phyloP scores from a whole-genome alignment of 495 filamentous ascomycete genomes.

The Penicilliopsis zonata region DNA sequence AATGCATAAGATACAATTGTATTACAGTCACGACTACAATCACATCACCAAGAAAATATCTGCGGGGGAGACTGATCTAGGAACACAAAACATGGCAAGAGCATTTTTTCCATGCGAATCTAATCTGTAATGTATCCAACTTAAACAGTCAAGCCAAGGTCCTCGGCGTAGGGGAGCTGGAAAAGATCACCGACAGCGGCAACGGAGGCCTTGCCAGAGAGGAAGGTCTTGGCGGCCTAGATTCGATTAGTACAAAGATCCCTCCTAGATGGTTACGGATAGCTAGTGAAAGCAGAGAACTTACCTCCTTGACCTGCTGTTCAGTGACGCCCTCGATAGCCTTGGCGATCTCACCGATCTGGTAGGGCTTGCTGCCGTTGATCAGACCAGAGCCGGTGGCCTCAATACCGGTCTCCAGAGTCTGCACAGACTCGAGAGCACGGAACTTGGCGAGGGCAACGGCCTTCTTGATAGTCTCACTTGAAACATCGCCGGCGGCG shows the following conservation, averaged over 20 bases:
- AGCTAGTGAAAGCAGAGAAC: constrained; percentile 17
- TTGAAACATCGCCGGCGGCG: constrained; percentile 57
- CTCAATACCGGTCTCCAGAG: constrained; percentile 52
- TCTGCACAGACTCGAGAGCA: constrained; percentile 74
- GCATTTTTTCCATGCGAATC: constrained; percentile 23
- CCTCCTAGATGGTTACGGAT: constrained; percentile 2
- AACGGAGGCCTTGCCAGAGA: constrained; percentile 80
- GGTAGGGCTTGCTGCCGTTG: constrained; percentile 69
- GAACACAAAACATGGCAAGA: constrained; percentile 9
- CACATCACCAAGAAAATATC: constrained; percentile 29
- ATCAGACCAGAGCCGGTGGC: constrained; percentile 66
- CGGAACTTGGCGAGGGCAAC: constrained; percentile 87
- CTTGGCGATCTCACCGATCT: constrained; percentile 73
- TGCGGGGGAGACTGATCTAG: constrained; percentile 25
- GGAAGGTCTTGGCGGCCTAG: constrained; percentile 71
- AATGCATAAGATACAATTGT: constrained; percentile 35
- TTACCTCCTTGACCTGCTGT: constrained; percentile 77
- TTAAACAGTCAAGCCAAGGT: constrained; percentile 89
- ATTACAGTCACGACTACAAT: constrained; percentile 35
- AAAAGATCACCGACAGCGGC: constrained; percentile 79
- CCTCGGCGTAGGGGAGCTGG: constrained; percentile 82
- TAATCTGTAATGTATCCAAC: constrained; percentile 35
- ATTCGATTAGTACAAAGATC: not conserved
- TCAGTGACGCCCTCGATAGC: constrained; percentile 67
- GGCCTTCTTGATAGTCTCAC: constrained; percentile 85